Evolutionary conservation across 2,329 filamentous ascomycete species (phyloP).

Genomic region (Fusarium mangiferae): DNA sequence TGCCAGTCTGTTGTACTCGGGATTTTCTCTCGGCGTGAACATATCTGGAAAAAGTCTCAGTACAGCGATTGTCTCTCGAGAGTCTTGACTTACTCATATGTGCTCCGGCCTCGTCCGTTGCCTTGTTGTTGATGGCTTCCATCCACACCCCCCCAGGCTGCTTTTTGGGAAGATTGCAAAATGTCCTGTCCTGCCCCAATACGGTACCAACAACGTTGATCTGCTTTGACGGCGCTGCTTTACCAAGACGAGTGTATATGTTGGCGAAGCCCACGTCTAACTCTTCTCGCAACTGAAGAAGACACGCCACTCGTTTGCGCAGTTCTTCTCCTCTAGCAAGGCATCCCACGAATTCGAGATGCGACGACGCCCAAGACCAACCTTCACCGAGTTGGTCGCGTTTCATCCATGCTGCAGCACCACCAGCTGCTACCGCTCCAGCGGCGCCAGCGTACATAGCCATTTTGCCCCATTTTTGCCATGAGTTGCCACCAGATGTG

Average conservation of each 20-base stretch:
- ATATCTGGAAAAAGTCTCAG: conserved; percentile 60
- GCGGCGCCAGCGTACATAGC: conserved; percentile 89
- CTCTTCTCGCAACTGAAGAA: conserved; percentile 72
- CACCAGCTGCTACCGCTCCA: conserved; percentile 82
- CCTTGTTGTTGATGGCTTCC: conserved; percentile 80
- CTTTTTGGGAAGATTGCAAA: conserved; percentile 81
- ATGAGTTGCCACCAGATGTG: conserved; percentile 53
- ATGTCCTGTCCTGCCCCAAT: conserved; percentile 80
- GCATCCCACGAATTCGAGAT: conserved; percentile 93
- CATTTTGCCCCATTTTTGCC: conserved; percentile 85
- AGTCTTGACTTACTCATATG: conserved; percentile 71
- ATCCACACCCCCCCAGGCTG: conserved; percentile 68
- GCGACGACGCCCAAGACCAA: conserved; percentile 84
- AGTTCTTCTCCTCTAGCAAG: conserved; percentile 86
- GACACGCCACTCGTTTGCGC: conserved; percentile 74
- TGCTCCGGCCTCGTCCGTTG: conserved; percentile 80
- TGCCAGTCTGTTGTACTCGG: conserved; percentile 75
- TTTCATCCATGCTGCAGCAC: conserved; percentile 86
- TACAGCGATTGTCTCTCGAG: background rate
- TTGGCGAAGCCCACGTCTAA: conserved; percentile 83
- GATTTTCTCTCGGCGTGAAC: conserved; percentile 79
- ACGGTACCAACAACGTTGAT: conserved; percentile 66
- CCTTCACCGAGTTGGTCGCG: conserved; percentile 82
- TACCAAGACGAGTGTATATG: conserved; percentile 85
- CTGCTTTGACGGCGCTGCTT: conserved; percentile 67